A percentile compares a stretch with the other conserved stretches of the same genome.
These are phyloP conservation scores for Monilinia aucupariae DNA, from an alignment of 2,329 filamentous ascomycete genomes.

Conservation along the genomic window DNA sequence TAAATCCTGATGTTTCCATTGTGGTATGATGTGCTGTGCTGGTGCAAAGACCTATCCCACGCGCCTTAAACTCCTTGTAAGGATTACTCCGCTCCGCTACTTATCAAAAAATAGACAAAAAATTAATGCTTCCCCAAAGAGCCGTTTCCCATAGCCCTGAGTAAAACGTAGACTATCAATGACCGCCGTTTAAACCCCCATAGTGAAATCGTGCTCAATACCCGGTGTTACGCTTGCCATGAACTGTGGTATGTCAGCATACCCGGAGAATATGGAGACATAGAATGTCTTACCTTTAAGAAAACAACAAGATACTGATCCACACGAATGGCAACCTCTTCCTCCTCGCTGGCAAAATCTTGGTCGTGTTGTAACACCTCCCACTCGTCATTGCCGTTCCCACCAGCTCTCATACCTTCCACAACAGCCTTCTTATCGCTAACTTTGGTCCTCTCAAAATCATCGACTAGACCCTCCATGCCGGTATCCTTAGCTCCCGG, in stretches of 20 bases:
- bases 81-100: slow-evolving; percentile 6
- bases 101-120: slow-evolving; percentile 2
- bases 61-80: slow-evolving; percentile 2
- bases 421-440: slow-evolving; percentile 37
- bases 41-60: slow-evolving; percentile 6
- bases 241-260: slow-evolving; percentile 49
- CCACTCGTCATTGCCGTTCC: slow-evolving; percentile 55
- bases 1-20: background rate
- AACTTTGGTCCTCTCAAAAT: slow-evolving; percentile 61
- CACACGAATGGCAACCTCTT: slow-evolving; percentile 77
- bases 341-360: slow-evolving; percentile 52
- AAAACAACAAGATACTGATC: slow-evolving; percentile 86
- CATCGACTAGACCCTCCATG: slow-evolving; percentile 81
- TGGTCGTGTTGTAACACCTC: slow-evolving; percentile 58
- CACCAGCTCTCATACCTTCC: slow-evolving; percentile 45
- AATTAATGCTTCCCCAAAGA: background rate
- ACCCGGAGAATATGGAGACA: background rate
- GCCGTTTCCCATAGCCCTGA: background rate
- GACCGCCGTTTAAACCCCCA: slow-evolving; percentile 63
- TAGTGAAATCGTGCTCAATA: slow-evolving; percentile 97
- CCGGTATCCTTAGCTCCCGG: slow-evolving; percentile 47
- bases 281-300: slow-evolving; percentile 55
- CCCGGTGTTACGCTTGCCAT: slow-evolving; percentile 89
- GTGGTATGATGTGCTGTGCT: background rate
- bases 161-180: background rate